These are phyloP conservation scores for Phytophthora kernoviae DNA, from an alignment of 352 stramenopile species.

Conservation along the genomic window DNA sequence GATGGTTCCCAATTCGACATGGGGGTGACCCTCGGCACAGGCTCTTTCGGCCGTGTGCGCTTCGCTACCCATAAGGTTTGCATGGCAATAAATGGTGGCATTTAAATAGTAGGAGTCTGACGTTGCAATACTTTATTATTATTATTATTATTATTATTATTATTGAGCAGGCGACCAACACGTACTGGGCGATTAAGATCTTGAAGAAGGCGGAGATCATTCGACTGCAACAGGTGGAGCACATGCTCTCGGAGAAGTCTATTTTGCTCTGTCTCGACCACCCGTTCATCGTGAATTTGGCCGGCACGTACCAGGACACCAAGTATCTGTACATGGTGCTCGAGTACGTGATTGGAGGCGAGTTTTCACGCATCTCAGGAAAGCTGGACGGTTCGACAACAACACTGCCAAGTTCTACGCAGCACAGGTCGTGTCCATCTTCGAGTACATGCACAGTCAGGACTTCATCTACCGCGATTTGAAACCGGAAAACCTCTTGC, in stretches of 20 bases:
- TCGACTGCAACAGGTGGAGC: slow-evolving; percentile 95
- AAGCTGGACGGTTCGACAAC: slow-evolving; percentile 94
- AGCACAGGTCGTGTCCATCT: slow-evolving; percentile 95
- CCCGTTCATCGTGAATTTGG: slow-evolving; percentile 97
- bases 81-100: slow-evolving; percentile 9
- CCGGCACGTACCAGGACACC: slow-evolving; percentile 94
- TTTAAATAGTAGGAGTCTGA: background rate
- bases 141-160: slow-evolving; percentile 1
- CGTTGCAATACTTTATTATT: background rate
- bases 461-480: slow-evolving; percentile 98
- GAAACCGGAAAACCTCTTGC: slow-evolving; percentile 95
- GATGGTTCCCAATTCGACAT: slow-evolving; percentile 93
- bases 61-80: slow-evolving; percentile 95
- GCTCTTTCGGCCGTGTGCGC: slow-evolving; percentile 96
- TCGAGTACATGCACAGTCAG: slow-evolving; percentile 96
- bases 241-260: slow-evolving; percentile 97
- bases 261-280: slow-evolving; percentile 94
- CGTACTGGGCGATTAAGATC: slow-evolving; percentile 98
- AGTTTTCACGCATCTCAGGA: slow-evolving; percentile 98
- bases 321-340: slow-evolving; percentile 98
- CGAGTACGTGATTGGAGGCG: slow-evolving; percentile 96
- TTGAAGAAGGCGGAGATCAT: slow-evolving; percentile 98
- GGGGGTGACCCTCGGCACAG: slow-evolving; percentile 96
- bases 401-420: slow-evolving; percentile 93
- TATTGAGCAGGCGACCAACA: slow-evolving; percentile 71